Percentiles rank a stretch among this genome's conserved stretches.
These are phyloP conservation scores for Ciborinia camelliae DNA, from an alignment of 2,329 filamentous ascomycete species.

Conservation along the genomic window DNA sequence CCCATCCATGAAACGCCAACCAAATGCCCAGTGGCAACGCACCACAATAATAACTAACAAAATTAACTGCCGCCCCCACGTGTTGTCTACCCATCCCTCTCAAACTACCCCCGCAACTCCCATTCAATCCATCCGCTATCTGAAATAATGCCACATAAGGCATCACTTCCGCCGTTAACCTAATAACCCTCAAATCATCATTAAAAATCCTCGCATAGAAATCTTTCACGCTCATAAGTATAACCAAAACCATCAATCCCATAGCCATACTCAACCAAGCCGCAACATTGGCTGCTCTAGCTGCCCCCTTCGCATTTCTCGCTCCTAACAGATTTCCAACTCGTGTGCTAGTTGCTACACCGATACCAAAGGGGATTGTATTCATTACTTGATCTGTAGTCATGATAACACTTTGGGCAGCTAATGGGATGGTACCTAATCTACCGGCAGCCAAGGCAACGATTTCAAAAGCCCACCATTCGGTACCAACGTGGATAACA, in stretches of 20 bases:
- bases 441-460: slow-evolving; percentile 78
- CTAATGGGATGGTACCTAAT: slow-evolving; percentile 74
- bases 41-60: slow-evolving; percentile 79
- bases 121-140: slow-evolving; percentile 84
- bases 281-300: slow-evolving; percentile 69
- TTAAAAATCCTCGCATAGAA: slow-evolving; percentile 79
- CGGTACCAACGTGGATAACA: slow-evolving; percentile 79
- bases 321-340: slow-evolving; percentile 79
- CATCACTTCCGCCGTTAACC: slow-evolving; percentile 72
- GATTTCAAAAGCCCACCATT: slow-evolving; percentile 95
- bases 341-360: slow-evolving; percentile 73
- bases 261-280: slow-evolving; percentile 69
- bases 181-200: slow-evolving; percentile 67
- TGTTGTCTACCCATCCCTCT: slow-evolving; percentile 85
- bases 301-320: slow-evolving; percentile 60
- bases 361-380: slow-evolving; percentile 82
- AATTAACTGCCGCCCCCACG: slow-evolving; percentile 77
- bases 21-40: slow-evolving; percentile 79
- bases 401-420: slow-evolving; percentile 87
- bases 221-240: slow-evolving; percentile 68
- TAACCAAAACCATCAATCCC: slow-evolving; percentile 62
- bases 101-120: slow-evolving; percentile 75
- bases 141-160: slow-evolving; percentile 87
- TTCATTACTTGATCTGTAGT: slow-evolving; percentile 76
- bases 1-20: slow-evolving; percentile 84